Evolutionary conservation across 2,329 filamentous ascomycete species (phyloP), one percentile per base, ranked within the genome.

Genomic region (Aspergillus eucalypticola): DNA sequence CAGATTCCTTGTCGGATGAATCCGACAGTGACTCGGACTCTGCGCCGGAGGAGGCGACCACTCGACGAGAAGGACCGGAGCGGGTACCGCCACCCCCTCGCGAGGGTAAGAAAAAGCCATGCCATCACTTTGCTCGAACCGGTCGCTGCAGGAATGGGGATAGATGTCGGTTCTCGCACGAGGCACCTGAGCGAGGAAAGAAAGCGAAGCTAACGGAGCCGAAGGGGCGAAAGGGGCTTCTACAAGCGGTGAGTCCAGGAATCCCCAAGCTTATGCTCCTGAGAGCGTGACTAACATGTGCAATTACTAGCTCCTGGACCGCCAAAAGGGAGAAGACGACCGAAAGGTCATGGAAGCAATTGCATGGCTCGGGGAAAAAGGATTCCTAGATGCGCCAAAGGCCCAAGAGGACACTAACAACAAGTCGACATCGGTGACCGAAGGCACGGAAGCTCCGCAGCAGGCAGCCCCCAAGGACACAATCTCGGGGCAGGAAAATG

Each of bases 91-190:
- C 77, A 11, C 76, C 77, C 4, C 69, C 74, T 3, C 75, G 76
- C 29, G 71, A 73, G 29, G 64, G 61, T 25, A 71, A 72, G 41
- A 75, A 73, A 60, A 65, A 61, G 15, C 46, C 70, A 5, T 82
- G 80, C 64, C 75, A 71, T 17, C 72, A 78, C 42, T 80, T 81
- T 65, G 67, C 73, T 8, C 75, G 74, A 21, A 75, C 60, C 15
- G 79, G 79, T 8, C 73, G 72, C 19, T 82, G 80, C 65, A 72
- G 70, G 52, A 76, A 72, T 41, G 80, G 79, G 2, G 69, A 74
- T 17, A 69, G 68, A 38, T 82, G 80, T 64, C 75, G 71, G 50
- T 82, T 76, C 56, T 68, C 70, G 8, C 80, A 82, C 56, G 77
- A 80, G 27, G 61, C 62, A 42, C 56, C 73, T 3, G 71, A 75